Evolutionary conservation across 2,329 filamentous ascomycete species (phyloP).

Genomic region (Monosporascus cannonballus): DNA sequence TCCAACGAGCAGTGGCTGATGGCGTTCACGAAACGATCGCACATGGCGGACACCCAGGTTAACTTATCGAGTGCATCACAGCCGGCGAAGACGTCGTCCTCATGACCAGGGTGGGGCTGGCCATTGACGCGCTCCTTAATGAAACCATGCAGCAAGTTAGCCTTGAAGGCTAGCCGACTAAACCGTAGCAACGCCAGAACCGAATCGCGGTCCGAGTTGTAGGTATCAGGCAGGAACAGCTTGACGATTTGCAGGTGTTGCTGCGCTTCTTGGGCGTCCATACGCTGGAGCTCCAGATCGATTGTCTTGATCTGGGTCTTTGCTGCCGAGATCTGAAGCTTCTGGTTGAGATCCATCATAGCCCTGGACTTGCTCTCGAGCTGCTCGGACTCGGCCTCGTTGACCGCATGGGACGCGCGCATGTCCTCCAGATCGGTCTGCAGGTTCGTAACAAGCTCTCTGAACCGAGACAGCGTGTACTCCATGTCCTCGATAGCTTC

Average conservation of each 20-base stretch:
- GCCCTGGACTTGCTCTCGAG: conserved; percentile 81
- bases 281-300: conserved; percentile 76
- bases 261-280: conserved; percentile 82
- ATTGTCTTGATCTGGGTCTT: conserved; percentile 95
- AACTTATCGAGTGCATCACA: conserved; percentile 83
- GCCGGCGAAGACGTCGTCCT: conserved; percentile 73
- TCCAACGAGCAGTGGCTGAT: conserved; percentile 73
- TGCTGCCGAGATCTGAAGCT: conserved; percentile 80
- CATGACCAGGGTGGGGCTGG: conserved; percentile 58
- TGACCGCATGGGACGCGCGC: conserved; percentile 84
- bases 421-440: conserved; percentile 88
- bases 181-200: conserved; percentile 85
- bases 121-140: conserved; percentile 72
- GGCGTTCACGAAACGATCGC: conserved; percentile 74
- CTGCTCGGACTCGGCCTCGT: conserved; percentile 87
- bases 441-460: conserved; percentile 78
- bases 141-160: conserved; percentile 68
- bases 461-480: conserved; percentile 82
- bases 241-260: conserved; percentile 87
- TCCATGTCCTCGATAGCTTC: conserved; percentile 80
- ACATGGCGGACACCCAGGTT: conserved; percentile 76
- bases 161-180: conserved; percentile 84
- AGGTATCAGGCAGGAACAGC: conserved; percentile 81
- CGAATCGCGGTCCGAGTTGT: conserved; percentile 73
- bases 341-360: conserved; percentile 95